Evolutionary conservation across 2,329 filamentous ascomycete species (phyloP), one percentile per base, ranked within the genome.

Genomic region (Rutstroemia sydowiana): DNA sequence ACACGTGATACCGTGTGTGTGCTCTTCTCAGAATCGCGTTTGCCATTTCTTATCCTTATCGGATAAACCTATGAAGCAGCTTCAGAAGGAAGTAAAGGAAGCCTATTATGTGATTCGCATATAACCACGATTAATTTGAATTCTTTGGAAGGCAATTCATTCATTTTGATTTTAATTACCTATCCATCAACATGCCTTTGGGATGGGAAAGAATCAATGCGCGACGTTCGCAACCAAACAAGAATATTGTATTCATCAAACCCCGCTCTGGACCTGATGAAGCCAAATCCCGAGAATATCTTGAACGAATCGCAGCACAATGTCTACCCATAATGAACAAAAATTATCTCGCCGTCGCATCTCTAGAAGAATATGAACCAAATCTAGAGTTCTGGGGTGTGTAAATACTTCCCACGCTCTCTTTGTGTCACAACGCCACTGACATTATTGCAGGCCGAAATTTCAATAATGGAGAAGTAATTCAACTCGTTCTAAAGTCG

Each of bases 401-500:
- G 48, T 37, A 14, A 16, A 36, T 5, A 8, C 11, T 40, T 16
- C 48, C 13, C 16, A 21, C 3, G 8, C n/a, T n/a, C n/a, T 31
- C 6, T 32, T 13, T 20, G 3, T 31, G 16, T 5, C 26, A n/a
- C 13, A 9, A 6, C 13, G 11, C 16, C 16, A 42, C 10, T 2
- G 13, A 13, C 41, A 13, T 32, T 11, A 11, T 26, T 13, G n/a
- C 88, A 37, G 89, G 89, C 3, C 85, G 89, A 51, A 95, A 95
- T 65, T 95, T 95, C 75, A 95, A 95, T 60, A 86, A 85, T 7
- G 90, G 89, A 31, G 89, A 95, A 66, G 84, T 92, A 32, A 81
- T 95, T 46, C 88, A 95, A 69, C 76, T 95, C 1, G 89, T 95
- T 1, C 76, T 95, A 23, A 85, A 84, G 60, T 81, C 86, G 0